Percentiles rank a stretch among this genome's conserved stretches.
Conservation (phyloP, 306 rosid genomes). For the Lathyrus tuberosus region DNA sequence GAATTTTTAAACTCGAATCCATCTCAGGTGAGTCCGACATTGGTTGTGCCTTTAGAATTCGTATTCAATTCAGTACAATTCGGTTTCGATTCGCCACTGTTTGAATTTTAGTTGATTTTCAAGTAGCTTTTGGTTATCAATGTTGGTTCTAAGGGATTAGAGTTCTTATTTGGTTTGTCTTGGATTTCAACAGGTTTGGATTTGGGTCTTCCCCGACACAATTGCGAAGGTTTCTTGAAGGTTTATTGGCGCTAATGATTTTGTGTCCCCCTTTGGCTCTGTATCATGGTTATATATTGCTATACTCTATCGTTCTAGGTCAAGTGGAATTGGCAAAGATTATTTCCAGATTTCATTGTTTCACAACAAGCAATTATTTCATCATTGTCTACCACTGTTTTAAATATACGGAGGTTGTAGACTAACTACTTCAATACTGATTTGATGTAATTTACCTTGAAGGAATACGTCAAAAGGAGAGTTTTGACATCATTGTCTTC, state of each 20-base stretch:
- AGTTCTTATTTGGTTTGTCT: too few species aligned
- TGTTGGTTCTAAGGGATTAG: too few species aligned
- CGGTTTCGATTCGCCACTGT: too few species aligned
- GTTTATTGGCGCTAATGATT: background rate
- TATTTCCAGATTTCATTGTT: background rate
- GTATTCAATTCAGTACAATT: too few species aligned
- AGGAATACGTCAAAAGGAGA: conserved; percentile 90
- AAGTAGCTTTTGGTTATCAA: too few species aligned
- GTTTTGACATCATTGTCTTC: conserved; percentile 63
- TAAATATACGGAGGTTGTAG: background rate
- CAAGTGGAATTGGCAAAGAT: background rate
- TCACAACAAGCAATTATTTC: background rate
- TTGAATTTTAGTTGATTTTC: too few species aligned
- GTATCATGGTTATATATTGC: background rate
- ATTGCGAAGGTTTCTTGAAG: too few species aligned
- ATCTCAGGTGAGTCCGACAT: too few species aligned
- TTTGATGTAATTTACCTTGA: conserved; percentile 43
- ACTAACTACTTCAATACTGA: conserved; percentile 27
- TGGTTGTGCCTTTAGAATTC: too few species aligned
- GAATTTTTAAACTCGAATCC: too few species aligned
- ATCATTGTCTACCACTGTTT: background rate
- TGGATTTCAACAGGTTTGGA: too few species aligned
- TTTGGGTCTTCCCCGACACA: too few species aligned
- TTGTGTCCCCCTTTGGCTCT: background rate
- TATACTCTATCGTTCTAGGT: background rate